These are phyloP conservation scores for Fusarium sp. DNA, from an alignment of 2,329 filamentous ascomycete genomes.

Conservation along the genomic window DNA sequence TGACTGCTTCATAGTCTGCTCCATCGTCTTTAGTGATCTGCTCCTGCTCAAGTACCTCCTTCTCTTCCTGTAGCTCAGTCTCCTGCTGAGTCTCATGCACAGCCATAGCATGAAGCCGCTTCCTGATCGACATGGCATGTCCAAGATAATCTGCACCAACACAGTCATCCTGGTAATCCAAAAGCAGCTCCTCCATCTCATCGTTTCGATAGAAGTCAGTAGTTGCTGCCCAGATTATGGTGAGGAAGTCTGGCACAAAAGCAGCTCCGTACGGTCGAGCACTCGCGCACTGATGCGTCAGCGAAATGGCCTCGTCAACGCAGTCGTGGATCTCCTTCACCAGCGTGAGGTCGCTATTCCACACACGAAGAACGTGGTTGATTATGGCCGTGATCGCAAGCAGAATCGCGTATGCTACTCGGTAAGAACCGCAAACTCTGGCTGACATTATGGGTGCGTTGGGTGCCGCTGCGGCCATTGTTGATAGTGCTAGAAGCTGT, in stretches of 20 bases:
- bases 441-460: neutral
- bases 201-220: constrained; percentile 13
- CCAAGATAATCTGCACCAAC: constrained; percentile 29
- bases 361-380: constrained; percentile 25
- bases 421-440: constrained; percentile 12
- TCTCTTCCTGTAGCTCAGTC: neutral
- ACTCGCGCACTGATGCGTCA: constrained; percentile 23
- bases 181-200: constrained; percentile 22
- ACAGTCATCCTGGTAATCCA: constrained; percentile 35
- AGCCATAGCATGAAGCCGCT: constrained; percentile 23
- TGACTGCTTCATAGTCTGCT: neutral
- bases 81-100: constrained; percentile 1
- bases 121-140: constrained; percentile 22
- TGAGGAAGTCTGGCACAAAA: constrained; percentile 32
- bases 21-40: neutral
- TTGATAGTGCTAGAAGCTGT: constrained; percentile 4
- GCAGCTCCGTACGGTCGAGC: constrained; percentile 32
- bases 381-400: constrained; percentile 26
- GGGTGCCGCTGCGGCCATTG: constrained; percentile 7
- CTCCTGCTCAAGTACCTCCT: neutral
- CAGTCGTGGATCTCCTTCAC: constrained; percentile 9
- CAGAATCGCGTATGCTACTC: constrained; percentile 22
- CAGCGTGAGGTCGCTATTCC: constrained; percentile 5
- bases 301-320: constrained; percentile 24
- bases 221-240: constrained; percentile 30